Percentiles rank a stretch among this genome's conserved stretches.
Conservation (phyloP, 1,139 yeast genomes). For the Candida mesenterica region DNA sequence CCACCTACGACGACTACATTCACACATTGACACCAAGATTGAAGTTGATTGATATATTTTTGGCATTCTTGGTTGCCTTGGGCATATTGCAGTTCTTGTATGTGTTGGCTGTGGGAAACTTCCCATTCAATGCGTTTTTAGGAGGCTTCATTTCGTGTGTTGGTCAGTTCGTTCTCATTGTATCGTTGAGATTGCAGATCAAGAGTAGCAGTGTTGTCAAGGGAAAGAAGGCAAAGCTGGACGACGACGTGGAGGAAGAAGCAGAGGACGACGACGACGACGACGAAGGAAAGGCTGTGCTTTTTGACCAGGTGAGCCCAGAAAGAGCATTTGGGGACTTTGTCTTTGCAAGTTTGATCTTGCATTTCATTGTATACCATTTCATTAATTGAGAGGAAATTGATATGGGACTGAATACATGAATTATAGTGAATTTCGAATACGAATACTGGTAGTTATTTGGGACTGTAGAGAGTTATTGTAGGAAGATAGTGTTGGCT, state of each 20-base stretch:
- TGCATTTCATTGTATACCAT: conserved; percentile 88
- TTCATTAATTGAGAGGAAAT: conserved; percentile 63
- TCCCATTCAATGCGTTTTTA: conserved; percentile 94
- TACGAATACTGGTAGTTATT: too few species aligned
- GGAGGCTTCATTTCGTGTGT: conserved; percentile 93
- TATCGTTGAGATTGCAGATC: conserved; percentile 71
- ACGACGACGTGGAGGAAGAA: conserved; percentile 9
- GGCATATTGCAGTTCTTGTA: conserved; percentile 80
- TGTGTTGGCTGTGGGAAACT: conserved; percentile 75
- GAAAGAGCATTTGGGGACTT: conserved; percentile 89
- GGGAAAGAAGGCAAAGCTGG: conserved; percentile 4
- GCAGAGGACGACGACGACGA: conserved; percentile 15
- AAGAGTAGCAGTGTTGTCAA: conserved; percentile 14
- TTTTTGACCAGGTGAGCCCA: conserved; percentile 58
- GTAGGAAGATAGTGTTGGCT: conserved; percentile 3
- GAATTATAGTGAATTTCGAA: not conserved
- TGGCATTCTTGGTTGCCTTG: conserved; percentile 67
- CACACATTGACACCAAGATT: conserved; percentile 45
- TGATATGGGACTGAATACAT: conserved; percentile 3
- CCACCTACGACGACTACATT: conserved; percentile 49
- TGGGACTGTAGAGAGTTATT: too few species aligned
- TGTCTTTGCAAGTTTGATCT: conserved; percentile 78
- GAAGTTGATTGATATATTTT: conserved; percentile 73
- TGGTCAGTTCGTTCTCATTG: conserved; percentile 90
- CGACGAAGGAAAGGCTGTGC: conserved; percentile 17